Conservation (phyloP, 2,329 filamentous ascomycete species). For the Pseudocercospora crystallina region DNA sequence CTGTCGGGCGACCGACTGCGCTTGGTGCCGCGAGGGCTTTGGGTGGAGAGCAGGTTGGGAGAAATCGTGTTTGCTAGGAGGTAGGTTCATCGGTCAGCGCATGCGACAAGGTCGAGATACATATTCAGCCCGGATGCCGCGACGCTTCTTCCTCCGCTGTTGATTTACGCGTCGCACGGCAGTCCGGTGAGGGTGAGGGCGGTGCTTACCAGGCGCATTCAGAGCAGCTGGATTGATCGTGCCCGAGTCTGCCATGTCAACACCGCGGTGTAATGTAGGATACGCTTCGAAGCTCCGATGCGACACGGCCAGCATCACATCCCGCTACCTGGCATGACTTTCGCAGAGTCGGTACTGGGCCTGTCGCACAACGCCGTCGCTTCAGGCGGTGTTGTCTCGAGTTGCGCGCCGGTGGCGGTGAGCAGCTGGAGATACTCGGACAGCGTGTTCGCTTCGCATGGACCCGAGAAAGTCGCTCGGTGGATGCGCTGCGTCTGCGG, state of each 20-base stretch:
- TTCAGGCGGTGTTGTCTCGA: constrained; percentile 23
- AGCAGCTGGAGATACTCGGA: constrained; percentile 29
- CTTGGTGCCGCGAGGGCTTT: constrained; percentile 70
- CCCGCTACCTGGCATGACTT: constrained; percentile 30
- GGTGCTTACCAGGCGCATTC: constrained; percentile 68
- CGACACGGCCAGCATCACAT: constrained; percentile 40
- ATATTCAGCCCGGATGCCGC: background rate
- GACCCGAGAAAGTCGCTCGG: constrained; percentile 10
- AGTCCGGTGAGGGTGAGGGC: constrained; percentile 10
- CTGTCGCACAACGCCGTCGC: constrained; percentile 26
- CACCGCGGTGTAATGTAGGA: constrained; percentile 31
- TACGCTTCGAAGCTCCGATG: constrained; percentile 32
- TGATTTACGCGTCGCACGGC: constrained; percentile 21
- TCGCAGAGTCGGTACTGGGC: constrained; percentile 17
- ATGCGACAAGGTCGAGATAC: constrained; percentile 4
- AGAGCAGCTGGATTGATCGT: constrained; percentile 89
- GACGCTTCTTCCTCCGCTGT: constrained; percentile 9
- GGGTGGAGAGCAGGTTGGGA: constrained; percentile 43
- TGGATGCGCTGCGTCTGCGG: constrained; percentile 2
- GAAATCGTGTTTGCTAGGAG: constrained; percentile 46
- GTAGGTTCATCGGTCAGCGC: constrained; percentile 21
- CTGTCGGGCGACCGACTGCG: constrained; percentile 73
- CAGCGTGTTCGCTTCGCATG: constrained; percentile 20
- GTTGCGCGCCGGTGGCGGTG: constrained; percentile 31
- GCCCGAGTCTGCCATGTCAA: constrained; percentile 68